phyloP scores from a whole-genome alignment of 345 rosid species.

The Boechera retrofracta region DNA sequence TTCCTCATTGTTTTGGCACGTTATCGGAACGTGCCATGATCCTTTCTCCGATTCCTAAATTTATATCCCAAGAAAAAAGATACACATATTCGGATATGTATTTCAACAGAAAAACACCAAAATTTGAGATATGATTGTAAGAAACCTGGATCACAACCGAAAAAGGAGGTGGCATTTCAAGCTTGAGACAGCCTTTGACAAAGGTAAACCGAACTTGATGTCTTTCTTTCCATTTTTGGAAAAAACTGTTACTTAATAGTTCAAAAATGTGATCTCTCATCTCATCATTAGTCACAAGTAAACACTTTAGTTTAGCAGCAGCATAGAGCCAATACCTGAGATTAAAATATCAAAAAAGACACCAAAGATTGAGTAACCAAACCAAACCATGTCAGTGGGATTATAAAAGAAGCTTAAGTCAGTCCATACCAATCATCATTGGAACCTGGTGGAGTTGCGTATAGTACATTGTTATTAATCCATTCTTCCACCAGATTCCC shows the following conservation, averaged over 20 bases:
- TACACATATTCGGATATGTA: neutral
- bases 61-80: neutral
- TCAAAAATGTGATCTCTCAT: slow-evolving; percentile 97
- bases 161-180: slow-evolving; percentile 72
- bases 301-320: slow-evolving; percentile 73
- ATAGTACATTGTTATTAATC: slow-evolving; percentile 64
- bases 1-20: slow-evolving; percentile 41
- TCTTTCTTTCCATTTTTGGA: slow-evolving; percentile 82
- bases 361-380: slow-evolving; percentile 11
- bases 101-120: neutral
- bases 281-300: slow-evolving; percentile 84
- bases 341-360: neutral
- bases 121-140: neutral
- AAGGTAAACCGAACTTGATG: slow-evolving; percentile 80
- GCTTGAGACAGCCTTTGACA: slow-evolving; percentile 60
- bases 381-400: neutral
- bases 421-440: slow-evolving; percentile 85
- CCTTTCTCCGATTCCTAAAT: slow-evolving; percentile 83
- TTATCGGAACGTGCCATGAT: slow-evolving; percentile 79
- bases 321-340: slow-evolving; percentile 90
- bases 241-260: slow-evolving; percentile 69
- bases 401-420: neutral
- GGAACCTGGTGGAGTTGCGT: slow-evolving; percentile 83
- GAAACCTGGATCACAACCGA: slow-evolving; percentile 73
- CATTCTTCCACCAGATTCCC: slow-evolving; percentile 70